A percentile compares a stretch with the other conserved stretches of the same genome.
These are phyloP conservation scores for Ophiostoma himal-ulmi DNA, from an alignment of 2,329 filamentous ascomycete species.

Conservation along the genomic window DNA sequence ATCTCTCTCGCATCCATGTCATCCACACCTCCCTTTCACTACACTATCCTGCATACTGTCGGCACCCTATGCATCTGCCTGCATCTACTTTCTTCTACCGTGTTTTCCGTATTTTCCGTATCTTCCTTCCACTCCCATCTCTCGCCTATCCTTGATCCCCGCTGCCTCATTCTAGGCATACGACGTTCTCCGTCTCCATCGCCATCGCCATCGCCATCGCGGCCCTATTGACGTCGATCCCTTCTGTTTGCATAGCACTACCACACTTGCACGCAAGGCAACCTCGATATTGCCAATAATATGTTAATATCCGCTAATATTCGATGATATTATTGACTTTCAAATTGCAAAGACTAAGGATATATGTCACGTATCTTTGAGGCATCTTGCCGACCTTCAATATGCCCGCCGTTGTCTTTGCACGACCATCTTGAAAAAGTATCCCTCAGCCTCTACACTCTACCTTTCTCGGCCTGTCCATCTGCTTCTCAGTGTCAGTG, in stretches of 20 bases:
- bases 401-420: not conserved
- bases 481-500: not conserved
- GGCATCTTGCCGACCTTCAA: not conserved
- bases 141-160: not conserved
- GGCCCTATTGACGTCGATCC: constrained; percentile 1
- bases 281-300: not conserved
- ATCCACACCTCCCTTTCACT: not conserved
- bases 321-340: not conserved
- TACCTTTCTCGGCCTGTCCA: not conserved
- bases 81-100: not conserved
- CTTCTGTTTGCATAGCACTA: not conserved
- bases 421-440: not conserved
- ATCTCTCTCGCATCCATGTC: not conserved
- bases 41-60: not conserved
- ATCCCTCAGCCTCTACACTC: not conserved
- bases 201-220: not conserved
- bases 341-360: not conserved
- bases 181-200: not conserved
- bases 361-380: not conserved
- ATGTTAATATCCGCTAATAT: not conserved
- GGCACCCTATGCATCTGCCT: not conserved
- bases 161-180: not conserved
- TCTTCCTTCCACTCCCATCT: not conserved
- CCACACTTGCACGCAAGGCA: not conserved
- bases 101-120: not conserved